Conservation (phyloP, 345 rosid species). For the Aethionema arabicum region DNA sequence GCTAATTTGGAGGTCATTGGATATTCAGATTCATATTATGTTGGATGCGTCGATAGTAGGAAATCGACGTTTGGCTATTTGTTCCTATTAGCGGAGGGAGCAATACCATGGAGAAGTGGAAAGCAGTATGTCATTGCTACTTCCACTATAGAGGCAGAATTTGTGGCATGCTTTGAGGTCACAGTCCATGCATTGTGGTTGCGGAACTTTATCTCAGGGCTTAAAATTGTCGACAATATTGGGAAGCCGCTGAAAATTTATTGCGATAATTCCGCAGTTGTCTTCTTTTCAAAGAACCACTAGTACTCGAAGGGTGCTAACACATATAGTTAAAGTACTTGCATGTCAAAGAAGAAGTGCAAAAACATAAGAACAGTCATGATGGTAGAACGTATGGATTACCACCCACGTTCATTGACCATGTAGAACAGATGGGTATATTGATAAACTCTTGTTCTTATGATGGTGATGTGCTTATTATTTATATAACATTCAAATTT, state of each 20-base stretch:
- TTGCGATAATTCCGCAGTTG: no score
- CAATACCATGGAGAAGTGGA: no score
- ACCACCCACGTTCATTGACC: background rate
- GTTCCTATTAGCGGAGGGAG: no score
- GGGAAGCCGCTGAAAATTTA: background rate
- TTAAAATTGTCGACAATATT: background rate
- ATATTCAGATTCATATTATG: slow-evolving; percentile 26
- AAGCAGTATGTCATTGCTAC: background rate
- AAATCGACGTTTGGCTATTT: no score
- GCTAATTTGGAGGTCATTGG: slow-evolving; percentile 22
- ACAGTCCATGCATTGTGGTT: background rate
- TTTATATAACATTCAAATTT: no score
- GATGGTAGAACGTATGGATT: background rate
- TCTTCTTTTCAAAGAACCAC: background rate
- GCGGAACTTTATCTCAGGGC: slow-evolving; percentile 25
- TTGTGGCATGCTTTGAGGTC: slow-evolving; percentile 21
- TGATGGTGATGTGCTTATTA: no score
- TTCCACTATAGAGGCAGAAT: slow-evolving; percentile 16
- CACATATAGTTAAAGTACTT: background rate
- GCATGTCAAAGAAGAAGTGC: background rate
- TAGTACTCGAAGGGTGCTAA: background rate
- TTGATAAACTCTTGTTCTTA: no score
- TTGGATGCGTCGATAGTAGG: no score
- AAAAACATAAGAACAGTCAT: background rate
- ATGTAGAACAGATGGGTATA: no score